Evolutionary conservation across 192 early-diverging fungal genomes (phyloP).

Genomic region (Entrophospora sp.): DNA sequence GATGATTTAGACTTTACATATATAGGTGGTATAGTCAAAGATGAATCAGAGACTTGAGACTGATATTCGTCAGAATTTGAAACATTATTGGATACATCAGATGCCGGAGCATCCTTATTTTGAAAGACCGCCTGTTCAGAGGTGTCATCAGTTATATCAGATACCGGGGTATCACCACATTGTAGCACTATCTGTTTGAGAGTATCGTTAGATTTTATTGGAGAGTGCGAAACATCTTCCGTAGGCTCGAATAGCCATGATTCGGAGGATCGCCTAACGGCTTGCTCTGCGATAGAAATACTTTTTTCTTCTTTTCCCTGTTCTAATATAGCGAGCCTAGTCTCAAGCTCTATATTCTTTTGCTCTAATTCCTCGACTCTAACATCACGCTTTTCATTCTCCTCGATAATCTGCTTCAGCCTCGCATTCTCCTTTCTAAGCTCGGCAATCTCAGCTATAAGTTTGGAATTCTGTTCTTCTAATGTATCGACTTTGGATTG

Average conservation of each 20-base stretch:
- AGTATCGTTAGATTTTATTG: background rate
- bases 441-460: too few relatives aligned
- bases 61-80: too few relatives aligned
- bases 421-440: too few relatives aligned
- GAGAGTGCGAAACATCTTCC: too few relatives aligned
- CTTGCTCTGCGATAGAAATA: background rate
- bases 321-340: slow-evolving; percentile 11
- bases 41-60: slow-evolving; percentile 9
- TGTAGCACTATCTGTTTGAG: background rate
- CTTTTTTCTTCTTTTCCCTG: slow-evolving; percentile 16
- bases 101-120: slow-evolving; percentile 5
- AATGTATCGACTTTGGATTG: too few relatives aligned
- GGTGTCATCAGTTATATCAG: too few relatives aligned
- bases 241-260: too few relatives aligned
- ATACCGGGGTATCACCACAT: slow-evolving; percentile 6
- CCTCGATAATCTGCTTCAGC: slow-evolving; percentile 5
- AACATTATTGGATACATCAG: too few relatives aligned
- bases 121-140: slow-evolving; percentile 5
- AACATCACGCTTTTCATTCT: too few relatives aligned
- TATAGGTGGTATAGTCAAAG: slow-evolving; percentile 10
- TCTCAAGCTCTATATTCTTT: slow-evolving; percentile 17
- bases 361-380: slow-evolving; percentile 16
- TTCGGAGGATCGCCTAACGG: too few relatives aligned
- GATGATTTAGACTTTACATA: slow-evolving; percentile 13
- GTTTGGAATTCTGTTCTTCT: too few relatives aligned